Conservation (phyloP, 371 early-diverging fungal genomes). For the Mucor ambiguus region DNA sequence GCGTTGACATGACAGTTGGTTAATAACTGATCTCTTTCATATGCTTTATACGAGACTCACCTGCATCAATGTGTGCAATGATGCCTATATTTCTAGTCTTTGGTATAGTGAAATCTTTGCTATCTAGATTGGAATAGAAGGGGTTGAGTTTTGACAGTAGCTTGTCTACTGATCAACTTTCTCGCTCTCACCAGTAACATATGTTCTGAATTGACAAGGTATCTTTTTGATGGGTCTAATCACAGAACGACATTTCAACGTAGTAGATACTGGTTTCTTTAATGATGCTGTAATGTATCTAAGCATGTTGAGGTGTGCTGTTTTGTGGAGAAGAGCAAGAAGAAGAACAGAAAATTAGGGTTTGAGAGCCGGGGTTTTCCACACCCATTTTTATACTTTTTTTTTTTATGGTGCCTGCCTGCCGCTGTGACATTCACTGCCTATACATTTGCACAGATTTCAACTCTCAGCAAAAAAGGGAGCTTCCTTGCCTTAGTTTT, state of each 20-base stretch:
- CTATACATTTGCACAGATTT: not conserved
- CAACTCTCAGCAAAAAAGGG: not conserved
- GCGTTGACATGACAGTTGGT: not conserved
- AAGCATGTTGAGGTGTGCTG: not conserved
- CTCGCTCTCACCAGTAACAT: conserved; percentile 15
- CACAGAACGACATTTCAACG: not conserved
- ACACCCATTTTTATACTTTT: not conserved
- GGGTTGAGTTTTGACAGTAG: not conserved
- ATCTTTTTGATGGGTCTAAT: not conserved
- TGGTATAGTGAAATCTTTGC: conserved; percentile 55
- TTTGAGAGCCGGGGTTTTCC: not conserved
- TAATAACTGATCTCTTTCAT: too few relatives aligned
- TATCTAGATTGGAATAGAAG: conserved; percentile 16
- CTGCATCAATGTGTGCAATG: conserved; percentile 97
- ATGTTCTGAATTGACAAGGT: conserved; percentile 15
- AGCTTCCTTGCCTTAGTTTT: not conserved
- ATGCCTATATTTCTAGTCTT: conserved; percentile 93
- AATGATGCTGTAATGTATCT: conserved; percentile 6
- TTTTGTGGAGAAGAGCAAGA: not conserved
- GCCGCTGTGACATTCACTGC: not conserved
- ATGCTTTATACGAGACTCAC: conserved; percentile 26
- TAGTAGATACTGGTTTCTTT: not conserved
- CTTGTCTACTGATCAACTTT: not conserved
- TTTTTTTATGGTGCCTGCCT: not conserved
- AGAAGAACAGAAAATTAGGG: not conserved